Evolutionary conservation across 352 stramenopile species (phyloP), one percentile per base, ranked within the genome.

Genomic region (Pythium myriotylum): DNA sequence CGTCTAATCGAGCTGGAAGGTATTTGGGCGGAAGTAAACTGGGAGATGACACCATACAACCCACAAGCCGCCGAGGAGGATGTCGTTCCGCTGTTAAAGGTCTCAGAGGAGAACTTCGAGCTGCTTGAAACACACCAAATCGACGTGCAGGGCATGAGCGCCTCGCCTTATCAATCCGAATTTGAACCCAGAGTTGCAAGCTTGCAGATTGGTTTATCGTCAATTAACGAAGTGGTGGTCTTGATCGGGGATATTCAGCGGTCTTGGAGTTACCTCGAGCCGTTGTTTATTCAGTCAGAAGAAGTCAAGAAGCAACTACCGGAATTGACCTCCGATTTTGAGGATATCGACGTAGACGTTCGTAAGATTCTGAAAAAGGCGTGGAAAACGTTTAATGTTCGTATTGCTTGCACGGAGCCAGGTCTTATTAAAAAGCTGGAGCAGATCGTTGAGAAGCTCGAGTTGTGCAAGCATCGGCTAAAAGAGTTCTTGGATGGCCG

Each of bases 91-190:
- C 73, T 97, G 37, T 75, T 98, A 3, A 96, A 95, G 50, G 83
- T 98, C 10, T 90, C 83, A 0, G 96, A 99, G 76, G 96, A 99
- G 35, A 93, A 99, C 75, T 98, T 98, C 62, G 95, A 99, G 73
- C 67, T 96, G 10, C 84, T 99, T 10, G 95, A 99, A 72, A 97
- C 91, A 17, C 94, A 99, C 68, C 96, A 99, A 73, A 94, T 99
- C 27, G 81, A 96, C 55, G 91, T 99, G 19, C 96, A 99, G 75
- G 90, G 92, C 33, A 99, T 99, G 95, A 93, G 94, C 56, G 89
- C 92, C 4, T 98, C 89, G 17, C 94, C 95, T 2, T 98, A 98
- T 59, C 83, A 98, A 23, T 95, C 86, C 1, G 92, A 98, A 55
- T 99, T 99, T 73, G 86, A 98, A 62, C 74, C 82, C 27, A 86